A percentile compares a stretch with the other conserved stretches of the same genome.
These are phyloP conservation scores for Calonectria multiphialidica DNA, from an alignment of 2,329 filamentous ascomycete species.

Conservation along the genomic window DNA sequence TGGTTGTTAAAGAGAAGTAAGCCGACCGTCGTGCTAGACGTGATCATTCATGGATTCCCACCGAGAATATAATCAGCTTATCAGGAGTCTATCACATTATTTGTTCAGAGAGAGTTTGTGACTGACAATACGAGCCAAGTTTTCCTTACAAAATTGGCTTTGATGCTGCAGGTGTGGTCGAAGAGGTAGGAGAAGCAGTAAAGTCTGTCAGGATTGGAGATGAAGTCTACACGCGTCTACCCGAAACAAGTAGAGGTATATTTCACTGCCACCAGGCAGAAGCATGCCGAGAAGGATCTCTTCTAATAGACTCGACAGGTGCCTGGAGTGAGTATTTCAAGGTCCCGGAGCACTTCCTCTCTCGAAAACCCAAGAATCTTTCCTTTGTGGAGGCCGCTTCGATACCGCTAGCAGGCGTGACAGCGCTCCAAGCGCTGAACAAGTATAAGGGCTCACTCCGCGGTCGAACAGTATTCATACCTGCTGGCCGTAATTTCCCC, in stretches of 20 bases:
- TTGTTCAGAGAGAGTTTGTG: no score
- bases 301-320: no score
- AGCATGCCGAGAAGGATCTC: no score
- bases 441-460: conserved; percentile 53
- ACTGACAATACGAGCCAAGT: conserved; percentile 34
- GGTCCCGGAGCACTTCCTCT: conserved; percentile 47
- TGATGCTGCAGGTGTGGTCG: conserved; percentile 54
- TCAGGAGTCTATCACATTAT: no score
- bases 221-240: conserved; percentile 39
- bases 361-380: conserved; percentile 54
- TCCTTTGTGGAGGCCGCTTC: conserved; percentile 57
- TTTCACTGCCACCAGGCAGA: no score
- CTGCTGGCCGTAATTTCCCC: conserved; percentile 41
- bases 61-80: no score
- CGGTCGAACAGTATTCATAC: conserved; percentile 47
- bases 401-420: conserved; percentile 56
- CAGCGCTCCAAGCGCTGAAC: conserved; percentile 53
- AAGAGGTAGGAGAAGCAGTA: conserved; percentile 49
- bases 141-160: conserved; percentile 59
- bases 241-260: conserved; percentile 35
- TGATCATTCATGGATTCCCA: no score
- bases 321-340: conserved; percentile 52
- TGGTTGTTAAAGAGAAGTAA: no score
- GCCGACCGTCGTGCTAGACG: no score
- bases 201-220: conserved; percentile 47